These are phyloP conservation scores for Trichoderma sp. DNA, from an alignment of 2,329 filamentous ascomycete genomes.

Conservation along the genomic window DNA sequence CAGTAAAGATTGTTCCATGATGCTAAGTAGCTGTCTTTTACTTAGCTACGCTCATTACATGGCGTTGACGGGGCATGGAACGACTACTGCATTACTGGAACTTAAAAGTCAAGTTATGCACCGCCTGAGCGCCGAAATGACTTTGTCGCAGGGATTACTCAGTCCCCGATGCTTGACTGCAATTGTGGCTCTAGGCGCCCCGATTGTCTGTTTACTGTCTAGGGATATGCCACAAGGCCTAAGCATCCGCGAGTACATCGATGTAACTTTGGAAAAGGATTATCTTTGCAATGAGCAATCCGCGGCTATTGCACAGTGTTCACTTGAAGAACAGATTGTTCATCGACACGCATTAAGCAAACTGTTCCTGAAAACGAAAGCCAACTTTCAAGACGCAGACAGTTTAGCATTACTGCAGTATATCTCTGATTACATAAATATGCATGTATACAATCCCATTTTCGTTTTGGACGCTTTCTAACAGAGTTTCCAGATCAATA, in stretches of 20 bases:
- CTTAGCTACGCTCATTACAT: conserved; percentile 13
- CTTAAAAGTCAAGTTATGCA: conserved; percentile 11
- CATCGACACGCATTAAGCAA: conserved; percentile 5
- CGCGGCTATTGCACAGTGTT: not conserved
- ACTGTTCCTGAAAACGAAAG: not conserved
- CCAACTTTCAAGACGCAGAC: not conserved
- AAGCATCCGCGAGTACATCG: conserved; percentile 1
- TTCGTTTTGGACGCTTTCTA: not conserved
- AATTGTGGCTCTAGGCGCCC: conserved; percentile 6
- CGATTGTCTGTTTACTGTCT: conserved; percentile 8
- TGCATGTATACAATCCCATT: not conserved
- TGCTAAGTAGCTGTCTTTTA: conserved; percentile 7
- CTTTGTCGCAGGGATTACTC: not conserved
- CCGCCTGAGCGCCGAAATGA: not conserved
- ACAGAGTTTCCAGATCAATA: not conserved
- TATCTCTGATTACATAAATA: conserved; percentile 13
- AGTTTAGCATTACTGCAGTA: conserved; percentile 9
- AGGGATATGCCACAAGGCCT: conserved; percentile 4
- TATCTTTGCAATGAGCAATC: not conserved
- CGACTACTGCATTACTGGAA: not conserved
- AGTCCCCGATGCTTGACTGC: conserved; percentile 6
- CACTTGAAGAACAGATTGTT: conserved; percentile 1
- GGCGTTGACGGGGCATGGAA: conserved; percentile 4
- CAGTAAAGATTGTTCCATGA: not conserved
- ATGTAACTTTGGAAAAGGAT: conserved; percentile 1